Evolutionary conservation across 768 basidiomycete genomes (phyloP).

Genomic region (Trametes elegans): DNA sequence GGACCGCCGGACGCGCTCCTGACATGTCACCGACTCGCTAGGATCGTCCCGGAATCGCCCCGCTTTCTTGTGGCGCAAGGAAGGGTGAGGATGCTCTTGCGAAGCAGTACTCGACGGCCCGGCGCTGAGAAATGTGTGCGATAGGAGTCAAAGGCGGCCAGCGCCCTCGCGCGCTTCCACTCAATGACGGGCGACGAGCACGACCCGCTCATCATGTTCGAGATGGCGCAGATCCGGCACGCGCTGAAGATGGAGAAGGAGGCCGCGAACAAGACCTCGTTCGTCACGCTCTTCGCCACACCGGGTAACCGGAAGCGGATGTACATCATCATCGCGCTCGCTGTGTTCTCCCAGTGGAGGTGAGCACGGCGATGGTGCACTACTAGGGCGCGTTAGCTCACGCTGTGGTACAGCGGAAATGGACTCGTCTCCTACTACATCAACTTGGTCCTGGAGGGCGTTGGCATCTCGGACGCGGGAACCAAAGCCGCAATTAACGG

Average conservation of each 20-base stretch:
- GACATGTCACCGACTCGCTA: conserved; percentile 24
- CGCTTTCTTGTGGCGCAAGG: conserved; percentile 65
- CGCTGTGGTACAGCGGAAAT: conserved; percentile 45
- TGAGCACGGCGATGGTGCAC: neutral
- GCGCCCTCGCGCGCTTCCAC: conserved; percentile 69
- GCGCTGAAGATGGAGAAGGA: conserved; percentile 64
- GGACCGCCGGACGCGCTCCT: neutral
- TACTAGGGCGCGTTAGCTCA: neutral
- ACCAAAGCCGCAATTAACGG: conserved; percentile 65
- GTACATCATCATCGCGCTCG: conserved; percentile 52
- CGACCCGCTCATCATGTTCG: conserved; percentile 52
- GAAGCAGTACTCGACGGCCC: neutral
- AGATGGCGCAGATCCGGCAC: conserved; percentile 66
- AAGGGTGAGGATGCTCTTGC: conserved; percentile 33
- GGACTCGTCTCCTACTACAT: conserved; percentile 76
- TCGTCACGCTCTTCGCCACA: conserved; percentile 40
- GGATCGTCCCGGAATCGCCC: conserved; percentile 69
- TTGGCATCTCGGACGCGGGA: conserved; percentile 53
- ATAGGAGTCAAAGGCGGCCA: conserved; percentile 60
- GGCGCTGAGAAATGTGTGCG: too few species aligned
- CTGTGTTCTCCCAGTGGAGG: conserved; percentile 53
- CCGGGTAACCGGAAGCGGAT: conserved; percentile 51
- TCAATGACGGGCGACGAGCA: conserved; percentile 56
- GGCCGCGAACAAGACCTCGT: conserved; percentile 47
- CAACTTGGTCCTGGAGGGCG: conserved; percentile 59